Evolutionary conservation across 1,284 basidiomycete species (phyloP).

Genomic region (Malassezia equina): DNA sequence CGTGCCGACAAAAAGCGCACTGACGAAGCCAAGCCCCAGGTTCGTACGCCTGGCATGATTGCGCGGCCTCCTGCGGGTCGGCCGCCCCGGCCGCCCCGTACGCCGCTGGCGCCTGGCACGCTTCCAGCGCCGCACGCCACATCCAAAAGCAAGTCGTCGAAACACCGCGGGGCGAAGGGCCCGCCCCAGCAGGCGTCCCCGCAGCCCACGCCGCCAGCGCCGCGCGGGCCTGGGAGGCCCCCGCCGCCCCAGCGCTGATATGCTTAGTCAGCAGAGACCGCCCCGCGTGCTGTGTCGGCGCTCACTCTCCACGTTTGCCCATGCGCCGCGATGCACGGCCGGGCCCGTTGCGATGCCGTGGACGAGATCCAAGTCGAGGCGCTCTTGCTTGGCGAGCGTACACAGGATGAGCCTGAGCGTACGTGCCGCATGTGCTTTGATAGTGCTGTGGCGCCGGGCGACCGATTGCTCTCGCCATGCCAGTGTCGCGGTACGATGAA

Average conservation of each 20-base stretch:
- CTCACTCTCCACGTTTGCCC: neutral
- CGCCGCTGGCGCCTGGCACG: neutral
- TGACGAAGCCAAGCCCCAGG: neutral
- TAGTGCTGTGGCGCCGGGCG: neutral
- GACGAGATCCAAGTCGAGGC: conserved; percentile 13
- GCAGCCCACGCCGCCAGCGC: neutral
- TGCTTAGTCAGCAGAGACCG: neutral
- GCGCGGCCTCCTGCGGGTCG: neutral
- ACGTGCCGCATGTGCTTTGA: conserved; percentile 15
- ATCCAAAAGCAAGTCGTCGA: neutral
- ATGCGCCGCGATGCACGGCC: neutral
- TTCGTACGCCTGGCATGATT: neutral
- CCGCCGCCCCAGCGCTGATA: too few relatives aligned
- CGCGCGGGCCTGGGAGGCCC: too few relatives aligned
- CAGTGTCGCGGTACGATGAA: conserved; percentile 41
- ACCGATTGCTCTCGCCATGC: conserved; percentile 29
- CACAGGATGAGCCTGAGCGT: neutral
- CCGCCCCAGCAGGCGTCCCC: neutral
- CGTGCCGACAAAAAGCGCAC: neutral
- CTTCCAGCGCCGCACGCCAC: neutral
- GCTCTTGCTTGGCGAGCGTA: neutral
- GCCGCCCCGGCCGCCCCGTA: too few relatives aligned
- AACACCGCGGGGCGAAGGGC: too few relatives aligned
- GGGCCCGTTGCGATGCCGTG: neutral
- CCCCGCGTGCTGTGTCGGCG: neutral